Base-by-base conservation (phyloP, 2,329 filamentous ascomycete genomes). In the Leptosphaerulina australis region DNA sequence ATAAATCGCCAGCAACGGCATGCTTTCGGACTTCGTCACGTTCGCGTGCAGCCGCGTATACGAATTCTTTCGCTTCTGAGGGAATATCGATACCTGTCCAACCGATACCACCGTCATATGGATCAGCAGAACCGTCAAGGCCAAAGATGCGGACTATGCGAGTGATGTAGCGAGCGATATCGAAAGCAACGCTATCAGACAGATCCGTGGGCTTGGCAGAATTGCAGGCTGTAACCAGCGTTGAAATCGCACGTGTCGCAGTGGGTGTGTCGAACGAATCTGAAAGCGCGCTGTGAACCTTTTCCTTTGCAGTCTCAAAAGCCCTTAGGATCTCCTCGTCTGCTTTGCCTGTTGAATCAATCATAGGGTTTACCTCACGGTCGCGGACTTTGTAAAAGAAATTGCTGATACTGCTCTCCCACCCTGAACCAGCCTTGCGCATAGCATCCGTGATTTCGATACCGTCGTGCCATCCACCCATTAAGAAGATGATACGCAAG, bases 391-490 rank as follows among this genome's bases (percentile, higher is more conserved):
- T 84, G 53, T 85, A 74, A 46, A 87, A 86, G 68, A 87, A 86
- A 69, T 85, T 86, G 71, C 88, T 88, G 22, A 96, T 77, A 14
- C 87, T 87, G 39, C 85, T 85, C 69, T 97, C 92, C 88, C 91
- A 96, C 34, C 81, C 83, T 50, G 85, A 83, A 5, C 88, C 88
- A 62, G 86, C 83, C 33, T 84, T 85, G 50, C 90, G 81, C 75
- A 96, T 85, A 46, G 92, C 90, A 1, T 88, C 85, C 0, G 91
- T 93, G 55, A 97, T 94, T 68, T 97, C 93, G 24, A 97, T 87
- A 1, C 91, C 90, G 39, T 96, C 90, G 61, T 90, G 90, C 92
- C 93, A 97, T 38, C 84, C 85, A 34, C 92, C 91, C 62, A 96
- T 83, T 35, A 97, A 74, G 74, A 97, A 96, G 12, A 94, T 88